These are phyloP conservation scores for Epichloe brachyelytri DNA, from an alignment of 2,329 filamentous ascomycete species.

Conservation along the genomic window DNA sequence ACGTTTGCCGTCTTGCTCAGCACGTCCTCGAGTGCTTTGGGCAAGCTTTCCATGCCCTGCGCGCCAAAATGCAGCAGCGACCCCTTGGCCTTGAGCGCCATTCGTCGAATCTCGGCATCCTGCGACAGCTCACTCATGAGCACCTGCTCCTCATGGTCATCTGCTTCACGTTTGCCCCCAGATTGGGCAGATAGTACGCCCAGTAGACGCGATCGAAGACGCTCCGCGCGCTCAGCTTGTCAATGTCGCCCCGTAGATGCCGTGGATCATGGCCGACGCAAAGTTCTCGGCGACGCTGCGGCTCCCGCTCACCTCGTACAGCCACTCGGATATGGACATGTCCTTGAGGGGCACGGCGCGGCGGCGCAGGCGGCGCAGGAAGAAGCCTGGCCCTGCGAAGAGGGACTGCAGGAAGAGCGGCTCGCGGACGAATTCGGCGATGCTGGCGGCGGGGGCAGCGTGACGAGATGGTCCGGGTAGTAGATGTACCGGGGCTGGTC, in stretches of 20 bases:
- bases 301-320: conserved; percentile 18
- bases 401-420: conserved; percentile 21
- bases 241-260: conserved; percentile 88
- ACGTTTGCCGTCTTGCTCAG: conserved; percentile 45
- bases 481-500: conserved; percentile 57
- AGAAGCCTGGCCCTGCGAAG: conserved; percentile 14
- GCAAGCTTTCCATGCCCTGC: conserved; percentile 50
- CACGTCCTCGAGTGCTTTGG: conserved; percentile 36
- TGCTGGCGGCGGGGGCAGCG: conserved; percentile 16
- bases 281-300: conserved; percentile 52
- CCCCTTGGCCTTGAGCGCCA: conserved; percentile 19
- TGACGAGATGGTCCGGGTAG: conserved; percentile 60
- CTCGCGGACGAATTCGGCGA: conserved; percentile 17
- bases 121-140: conserved; percentile 17
- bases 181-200: conserved; percentile 16
- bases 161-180: conserved; percentile 28
- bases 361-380: conserved; percentile 11
- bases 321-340: conserved; percentile 24
- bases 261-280: conserved; percentile 65
- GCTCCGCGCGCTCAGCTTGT: conserved; percentile 61
- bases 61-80: conserved; percentile 24
- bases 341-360: conserved; percentile 15
- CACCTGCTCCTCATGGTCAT: conserved; percentile 18
- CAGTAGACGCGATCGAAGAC: conserved; percentile 26
- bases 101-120: conserved; percentile 17